Conservation (phyloP, 192 early-diverging fungal genomes). For the Backusella liffmaniae region DNA sequence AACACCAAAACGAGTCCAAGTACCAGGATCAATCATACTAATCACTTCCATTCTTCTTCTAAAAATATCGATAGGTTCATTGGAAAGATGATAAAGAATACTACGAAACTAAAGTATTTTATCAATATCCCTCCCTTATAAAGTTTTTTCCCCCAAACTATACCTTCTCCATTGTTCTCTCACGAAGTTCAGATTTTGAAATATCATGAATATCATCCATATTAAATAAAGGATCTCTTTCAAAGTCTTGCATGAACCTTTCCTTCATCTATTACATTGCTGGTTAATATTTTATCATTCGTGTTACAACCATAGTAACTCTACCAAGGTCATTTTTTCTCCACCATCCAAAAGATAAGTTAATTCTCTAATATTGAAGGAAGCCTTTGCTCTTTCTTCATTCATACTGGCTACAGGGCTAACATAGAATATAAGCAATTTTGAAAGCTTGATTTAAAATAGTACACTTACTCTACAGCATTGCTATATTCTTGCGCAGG, state of each 20-base stretch:
- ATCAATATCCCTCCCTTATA: conserved; percentile 48
- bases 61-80: conserved; percentile 68
- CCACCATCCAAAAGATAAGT: conserved; percentile 86
- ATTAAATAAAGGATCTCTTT: conserved; percentile 80
- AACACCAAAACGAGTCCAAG: conserved; percentile 91
- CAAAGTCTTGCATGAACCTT: conserved; percentile 79
- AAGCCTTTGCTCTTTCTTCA: conserved; percentile 71
- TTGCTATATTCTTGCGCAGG: conserved; percentile 22
- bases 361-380: conserved; percentile 76
- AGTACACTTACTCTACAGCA: conserved; percentile 22
- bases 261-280: conserved; percentile 57
- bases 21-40: conserved; percentile 79
- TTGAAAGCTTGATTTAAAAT: neutral
- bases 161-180: conserved; percentile 81
- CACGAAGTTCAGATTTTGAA: conserved; percentile 71
- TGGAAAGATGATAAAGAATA: conserved; percentile 67
- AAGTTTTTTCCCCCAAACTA: conserved; percentile 72
- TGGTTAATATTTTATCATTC: no score
- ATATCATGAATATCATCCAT: conserved; percentile 80
- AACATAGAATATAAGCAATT: neutral
- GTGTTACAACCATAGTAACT: neutral
- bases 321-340: conserved; percentile 46
- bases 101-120: conserved; percentile 47
- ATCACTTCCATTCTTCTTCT: conserved; percentile 78
- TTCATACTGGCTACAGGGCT: conserved; percentile 47